Percentiles rank a stretch among this genome's conserved stretches.
Evolutionary conservation across 306 rosid species (phyloP).

Genomic region (Rosa multiflora): DNA sequence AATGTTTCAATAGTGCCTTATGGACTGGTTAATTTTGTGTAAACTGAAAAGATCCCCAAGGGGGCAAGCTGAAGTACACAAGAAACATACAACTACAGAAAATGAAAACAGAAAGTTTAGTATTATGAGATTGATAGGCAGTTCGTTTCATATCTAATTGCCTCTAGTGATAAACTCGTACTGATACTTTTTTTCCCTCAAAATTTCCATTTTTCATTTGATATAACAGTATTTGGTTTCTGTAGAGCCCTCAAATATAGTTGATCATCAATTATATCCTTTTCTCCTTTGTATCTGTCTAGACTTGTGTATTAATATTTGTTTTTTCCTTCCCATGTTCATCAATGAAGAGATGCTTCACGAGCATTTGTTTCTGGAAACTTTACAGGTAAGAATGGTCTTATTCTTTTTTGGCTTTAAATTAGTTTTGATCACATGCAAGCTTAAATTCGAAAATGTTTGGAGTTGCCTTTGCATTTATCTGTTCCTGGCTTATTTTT

Average conservation of each 20-base stretch:
- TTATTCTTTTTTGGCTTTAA: neutral
- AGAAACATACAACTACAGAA: neutral
- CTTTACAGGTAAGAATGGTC: slow-evolving; percentile 68
- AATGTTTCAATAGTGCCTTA: neutral
- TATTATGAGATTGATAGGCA: neutral
- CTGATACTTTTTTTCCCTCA: neutral
- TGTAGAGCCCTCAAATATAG: neutral
- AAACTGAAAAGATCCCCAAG: neutral
- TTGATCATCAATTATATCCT: neutral
- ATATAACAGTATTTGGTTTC: neutral
- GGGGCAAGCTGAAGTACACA: neutral
- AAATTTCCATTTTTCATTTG: neutral
- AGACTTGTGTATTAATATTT: slow-evolving; percentile 5
- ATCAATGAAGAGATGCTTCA: slow-evolving; percentile 78
- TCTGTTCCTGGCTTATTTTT: neutral
- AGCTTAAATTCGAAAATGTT: neutral
- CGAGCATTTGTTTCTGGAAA: slow-evolving; percentile 98
- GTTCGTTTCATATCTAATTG: neutral
- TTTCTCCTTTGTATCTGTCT: neutral
- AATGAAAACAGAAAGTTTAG: neutral
- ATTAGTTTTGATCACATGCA: neutral
- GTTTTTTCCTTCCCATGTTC: slow-evolving; percentile 18
- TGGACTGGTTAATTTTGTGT: neutral
- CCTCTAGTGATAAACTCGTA: neutral
- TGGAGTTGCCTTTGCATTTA: neutral